Conservation (phyloP, 2,329 filamentous ascomycete genomes). For the Keithomyces neogunnii region DNA sequence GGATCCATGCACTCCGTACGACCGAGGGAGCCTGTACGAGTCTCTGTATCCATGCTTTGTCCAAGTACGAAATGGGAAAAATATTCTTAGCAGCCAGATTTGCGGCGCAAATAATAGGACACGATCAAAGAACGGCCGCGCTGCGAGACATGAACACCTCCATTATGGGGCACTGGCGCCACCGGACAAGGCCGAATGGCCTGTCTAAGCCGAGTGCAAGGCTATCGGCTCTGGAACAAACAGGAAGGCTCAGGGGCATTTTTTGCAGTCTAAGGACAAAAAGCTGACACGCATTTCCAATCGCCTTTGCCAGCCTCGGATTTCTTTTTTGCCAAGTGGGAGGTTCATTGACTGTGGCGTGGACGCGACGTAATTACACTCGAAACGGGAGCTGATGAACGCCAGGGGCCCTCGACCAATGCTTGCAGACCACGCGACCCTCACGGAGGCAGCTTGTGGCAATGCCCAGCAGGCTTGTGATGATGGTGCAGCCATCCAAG, state of each 20-base stretch:
- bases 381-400: conserved; percentile 2
- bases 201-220: not conserved
- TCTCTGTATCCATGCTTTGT: not conserved
- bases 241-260: not conserved
- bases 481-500: not conserved
- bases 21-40: not conserved
- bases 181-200: not conserved
- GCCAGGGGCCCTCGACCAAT: conserved; percentile 18
- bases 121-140: not conserved
- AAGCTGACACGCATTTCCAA: not conserved
- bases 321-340: not conserved
- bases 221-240: not conserved
- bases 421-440: conserved; percentile 22
- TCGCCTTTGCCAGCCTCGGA: not conserved
- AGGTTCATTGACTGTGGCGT: conserved; percentile 1
- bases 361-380: not conserved
- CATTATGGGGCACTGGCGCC: not conserved
- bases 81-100: not conserved
- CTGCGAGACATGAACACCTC: conserved; percentile 4
- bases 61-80: not conserved
- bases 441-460: conserved; percentile 18
- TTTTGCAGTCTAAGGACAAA: not conserved
- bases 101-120: too few species aligned
- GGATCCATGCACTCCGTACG: not conserved
- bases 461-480: conserved; percentile 6